phyloP scores from a whole-genome alignment of 2,329 filamentous ascomycete species.

The Aspergillus tamarii region DNA sequence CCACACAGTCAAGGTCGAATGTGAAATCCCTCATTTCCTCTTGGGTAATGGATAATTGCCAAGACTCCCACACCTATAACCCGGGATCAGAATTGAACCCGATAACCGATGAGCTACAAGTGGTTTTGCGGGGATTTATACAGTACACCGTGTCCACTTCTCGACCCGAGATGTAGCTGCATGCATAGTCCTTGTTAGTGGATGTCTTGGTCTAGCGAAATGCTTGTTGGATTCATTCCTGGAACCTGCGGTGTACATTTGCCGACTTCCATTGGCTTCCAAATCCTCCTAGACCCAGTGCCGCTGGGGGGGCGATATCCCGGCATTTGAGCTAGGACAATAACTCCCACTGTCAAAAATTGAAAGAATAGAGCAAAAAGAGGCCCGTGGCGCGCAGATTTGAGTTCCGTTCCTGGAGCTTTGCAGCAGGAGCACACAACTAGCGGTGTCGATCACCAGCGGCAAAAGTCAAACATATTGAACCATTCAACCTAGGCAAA shows the following conservation, averaged over 20 bases:
- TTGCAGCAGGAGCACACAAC: conserved; percentile 11
- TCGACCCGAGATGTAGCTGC: conserved; percentile 8
- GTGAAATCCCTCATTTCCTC: conserved; percentile 3
- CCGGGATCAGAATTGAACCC: conserved; percentile 11
- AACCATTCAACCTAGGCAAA: background rate
- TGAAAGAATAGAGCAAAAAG: background rate
- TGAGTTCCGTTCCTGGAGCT: conserved; percentile 17
- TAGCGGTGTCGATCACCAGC: conserved; percentile 14
- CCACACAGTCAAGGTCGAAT: background rate
- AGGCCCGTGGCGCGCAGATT: conserved; percentile 4
- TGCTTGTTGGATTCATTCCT: background rate
- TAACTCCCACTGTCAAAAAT: background rate
- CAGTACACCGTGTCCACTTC: conserved; percentile 19
- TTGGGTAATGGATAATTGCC: conserved; percentile 8
- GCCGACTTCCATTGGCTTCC: background rate
- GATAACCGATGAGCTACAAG: conserved; percentile 10
- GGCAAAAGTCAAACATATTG: conserved; percentile 4
- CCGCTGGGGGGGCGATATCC: background rate
- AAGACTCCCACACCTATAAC: conserved; percentile 7
- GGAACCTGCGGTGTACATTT: conserved; percentile 1
- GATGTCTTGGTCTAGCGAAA: background rate
- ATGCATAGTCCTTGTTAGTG: background rate
- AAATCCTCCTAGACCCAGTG: conserved; percentile 2
- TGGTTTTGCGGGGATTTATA: conserved; percentile 4
- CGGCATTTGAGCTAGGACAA: conserved; percentile 12